phyloP scores from a whole-genome alignment of 23 red algal species.

The Gracilariopsis chorda region DNA sequence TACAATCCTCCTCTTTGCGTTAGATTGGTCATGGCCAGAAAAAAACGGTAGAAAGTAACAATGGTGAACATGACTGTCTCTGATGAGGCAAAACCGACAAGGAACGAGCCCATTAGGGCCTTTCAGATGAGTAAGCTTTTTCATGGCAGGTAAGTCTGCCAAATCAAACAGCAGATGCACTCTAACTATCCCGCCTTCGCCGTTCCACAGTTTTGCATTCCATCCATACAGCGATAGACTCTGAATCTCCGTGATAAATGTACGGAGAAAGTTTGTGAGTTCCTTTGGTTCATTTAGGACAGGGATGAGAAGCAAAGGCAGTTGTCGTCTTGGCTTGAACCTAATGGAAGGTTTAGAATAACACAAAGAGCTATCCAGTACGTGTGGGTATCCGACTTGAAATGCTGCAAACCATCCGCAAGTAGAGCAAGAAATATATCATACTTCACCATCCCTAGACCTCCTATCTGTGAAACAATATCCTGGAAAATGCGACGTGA shows the following conservation, averaged over 20 bases:
- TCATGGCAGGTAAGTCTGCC: neutral
- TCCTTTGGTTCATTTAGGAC: neutral
- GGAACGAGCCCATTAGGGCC: neutral
- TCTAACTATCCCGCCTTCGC: neutral
- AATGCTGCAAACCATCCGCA: neutral
- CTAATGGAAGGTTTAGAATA: neutral
- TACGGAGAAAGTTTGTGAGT: neutral
- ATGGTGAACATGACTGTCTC: neutral
- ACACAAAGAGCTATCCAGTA: neutral
- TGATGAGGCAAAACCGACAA: neutral
- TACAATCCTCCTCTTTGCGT: neutral
- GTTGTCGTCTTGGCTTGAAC: neutral
- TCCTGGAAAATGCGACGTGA: neutral
- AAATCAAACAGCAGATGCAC: neutral
- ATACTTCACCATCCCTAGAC: too few relatives aligned
- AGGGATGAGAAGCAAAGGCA: neutral
- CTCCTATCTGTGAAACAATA: too few relatives aligned
- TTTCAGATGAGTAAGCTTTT: neutral
- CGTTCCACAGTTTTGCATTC: slow-evolving; percentile 3
- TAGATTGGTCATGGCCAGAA: too few relatives aligned
- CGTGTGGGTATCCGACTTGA: neutral
- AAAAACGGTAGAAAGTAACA: neutral
- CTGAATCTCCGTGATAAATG: neutral
- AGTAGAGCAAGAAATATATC: slow-evolving; percentile 4
- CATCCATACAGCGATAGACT: neutral